Evolutionary conservation across 2,329 filamentous ascomycete species (phyloP), one percentile per base, ranked within the genome.

Genomic region (Acrocalymma vagum): DNA sequence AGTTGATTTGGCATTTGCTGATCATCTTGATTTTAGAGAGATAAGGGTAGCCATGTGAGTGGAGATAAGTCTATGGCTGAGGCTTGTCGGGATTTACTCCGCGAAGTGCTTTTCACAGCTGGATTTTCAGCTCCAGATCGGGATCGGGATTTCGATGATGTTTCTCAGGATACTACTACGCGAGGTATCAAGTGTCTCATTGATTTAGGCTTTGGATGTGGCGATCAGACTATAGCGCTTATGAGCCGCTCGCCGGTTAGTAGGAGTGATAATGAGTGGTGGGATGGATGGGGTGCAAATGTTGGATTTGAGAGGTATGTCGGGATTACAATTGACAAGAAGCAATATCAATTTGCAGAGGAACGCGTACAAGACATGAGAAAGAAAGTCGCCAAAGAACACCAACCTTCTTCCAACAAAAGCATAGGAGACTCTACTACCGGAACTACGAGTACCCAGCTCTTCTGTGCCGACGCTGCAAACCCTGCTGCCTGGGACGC

Each of bases 151-250:
- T 48, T 14, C 27, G 45, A 17, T 11, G 40, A 7, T 36, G 14
- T 6, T 6, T 27, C 24, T 3, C 7, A 9, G 20, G 5, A 17
- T 8, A 15, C 26, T 15, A 33, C 22, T n/a, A 23, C 14, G 8
- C 47, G 5, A 22, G 45, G 5, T 18, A 42, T 15, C 21, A 46
- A 37, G 39, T 38, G 27, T 16, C 65, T 80, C 8, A 62, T 84
- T 1, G 81, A 84, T 44, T 66, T 83, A 1, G 81, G 81, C 3
- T 79, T 82, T 45, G 81, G 81, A 8, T 84, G 81, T 46, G 81
- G 81, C 21, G 80, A 84, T 49, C 81, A 84, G 57, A 79, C 74
- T 0, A 57, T 78, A 14, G 73, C 77, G 39, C 52, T 82, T 16
- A 70, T 48, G 44, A 53, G 51, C 36, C 26, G 39, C 10, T 25